These are phyloP conservation scores for Starmerella apis DNA, from an alignment of 805 yeast genomes.

Conservation along the genomic window DNA sequence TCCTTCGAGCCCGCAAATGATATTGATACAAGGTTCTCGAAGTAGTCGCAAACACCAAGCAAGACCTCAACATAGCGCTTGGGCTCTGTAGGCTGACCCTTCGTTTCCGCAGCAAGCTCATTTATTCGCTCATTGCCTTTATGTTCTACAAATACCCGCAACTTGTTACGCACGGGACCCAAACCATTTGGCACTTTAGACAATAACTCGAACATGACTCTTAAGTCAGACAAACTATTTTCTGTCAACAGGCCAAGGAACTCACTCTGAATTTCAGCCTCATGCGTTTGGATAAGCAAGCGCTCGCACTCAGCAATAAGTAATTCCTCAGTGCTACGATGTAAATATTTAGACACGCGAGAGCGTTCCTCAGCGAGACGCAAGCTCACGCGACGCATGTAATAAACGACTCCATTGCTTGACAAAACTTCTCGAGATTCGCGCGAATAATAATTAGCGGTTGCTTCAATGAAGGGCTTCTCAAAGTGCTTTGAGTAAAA, in stretches of 20 bases:
- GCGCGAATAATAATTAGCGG: conserved; percentile 44
- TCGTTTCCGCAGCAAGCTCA: conserved; percentile 48
- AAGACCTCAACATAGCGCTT: conserved; percentile 69
- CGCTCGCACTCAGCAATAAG: conserved; percentile 65
- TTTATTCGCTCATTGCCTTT: conserved; percentile 55
- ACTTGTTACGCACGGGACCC: conserved; percentile 61
- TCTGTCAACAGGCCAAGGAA: conserved; percentile 66
- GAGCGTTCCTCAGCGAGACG: conserved; percentile 75
- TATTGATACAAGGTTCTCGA: conserved; percentile 48
- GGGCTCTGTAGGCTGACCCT: conserved; percentile 45
- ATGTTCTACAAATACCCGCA: conserved; percentile 59
- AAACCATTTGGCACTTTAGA: conserved; percentile 70
- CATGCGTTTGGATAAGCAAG: conserved; percentile 69
- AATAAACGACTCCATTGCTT: conserved; percentile 76
- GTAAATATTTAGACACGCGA: conserved; percentile 67
- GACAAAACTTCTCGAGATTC: conserved; percentile 60
- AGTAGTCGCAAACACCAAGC: conserved; percentile 57
- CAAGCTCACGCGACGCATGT: conserved; percentile 74
- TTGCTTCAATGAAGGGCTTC: conserved; percentile 55
- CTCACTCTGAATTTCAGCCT: conserved; percentile 64
- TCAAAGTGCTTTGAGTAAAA: conserved; percentile 79
- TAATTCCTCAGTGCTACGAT: conserved; percentile 71
- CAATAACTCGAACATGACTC: conserved; percentile 64
- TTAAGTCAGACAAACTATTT: conserved; percentile 59
- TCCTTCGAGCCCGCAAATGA: conserved; percentile 67